Conservation (phyloP, 1,284 basidiomycete genomes). For the Trichosporon coremiiforme region DNA sequence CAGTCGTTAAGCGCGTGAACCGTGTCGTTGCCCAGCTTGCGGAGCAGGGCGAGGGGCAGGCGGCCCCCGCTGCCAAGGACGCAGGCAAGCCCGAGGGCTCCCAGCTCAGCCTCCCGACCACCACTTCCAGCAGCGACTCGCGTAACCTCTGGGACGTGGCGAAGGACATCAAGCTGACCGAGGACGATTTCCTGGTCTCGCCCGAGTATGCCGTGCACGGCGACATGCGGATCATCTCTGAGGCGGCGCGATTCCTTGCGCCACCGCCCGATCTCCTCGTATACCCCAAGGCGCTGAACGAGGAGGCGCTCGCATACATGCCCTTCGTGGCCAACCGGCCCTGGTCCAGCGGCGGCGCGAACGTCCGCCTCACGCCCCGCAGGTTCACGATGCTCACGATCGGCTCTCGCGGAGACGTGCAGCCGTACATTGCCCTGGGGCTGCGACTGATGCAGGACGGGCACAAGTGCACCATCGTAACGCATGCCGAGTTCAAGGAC, state of each 20-base stretch:
- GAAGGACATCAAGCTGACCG: conserved; percentile 15
- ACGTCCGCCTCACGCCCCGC: conserved; percentile 42
- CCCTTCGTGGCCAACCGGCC: conserved; percentile 55
- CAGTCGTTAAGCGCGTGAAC: conserved; percentile 51
- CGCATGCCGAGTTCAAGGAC: conserved; percentile 88
- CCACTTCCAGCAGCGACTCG: background rate
- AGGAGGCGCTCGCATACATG: conserved; percentile 47
- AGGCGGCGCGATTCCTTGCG: conserved; percentile 46
- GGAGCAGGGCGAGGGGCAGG: background rate
- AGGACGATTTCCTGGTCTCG: conserved; percentile 24
- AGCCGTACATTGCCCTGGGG: conserved; percentile 85
- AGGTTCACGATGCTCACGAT: conserved; percentile 58
- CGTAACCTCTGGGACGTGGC: conserved; percentile 10
- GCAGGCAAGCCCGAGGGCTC: background rate
- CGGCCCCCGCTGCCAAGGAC: background rate
- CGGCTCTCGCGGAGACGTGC: conserved; percentile 86
- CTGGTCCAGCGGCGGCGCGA: conserved; percentile 19
- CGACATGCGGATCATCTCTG: conserved; percentile 19
- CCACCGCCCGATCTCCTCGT: conserved; percentile 40
- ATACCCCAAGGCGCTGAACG: conserved; percentile 36
- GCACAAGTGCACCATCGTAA: conserved; percentile 48
- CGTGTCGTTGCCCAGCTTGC: conserved; percentile 29
- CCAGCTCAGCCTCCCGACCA: background rate
- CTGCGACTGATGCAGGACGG: conserved; percentile 72
- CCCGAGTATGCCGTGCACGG: conserved; percentile 21